phyloP scores from a whole-genome alignment of 225 moss, liverwort and hornwort genomes.

The Marchantia paleacea region DNA sequence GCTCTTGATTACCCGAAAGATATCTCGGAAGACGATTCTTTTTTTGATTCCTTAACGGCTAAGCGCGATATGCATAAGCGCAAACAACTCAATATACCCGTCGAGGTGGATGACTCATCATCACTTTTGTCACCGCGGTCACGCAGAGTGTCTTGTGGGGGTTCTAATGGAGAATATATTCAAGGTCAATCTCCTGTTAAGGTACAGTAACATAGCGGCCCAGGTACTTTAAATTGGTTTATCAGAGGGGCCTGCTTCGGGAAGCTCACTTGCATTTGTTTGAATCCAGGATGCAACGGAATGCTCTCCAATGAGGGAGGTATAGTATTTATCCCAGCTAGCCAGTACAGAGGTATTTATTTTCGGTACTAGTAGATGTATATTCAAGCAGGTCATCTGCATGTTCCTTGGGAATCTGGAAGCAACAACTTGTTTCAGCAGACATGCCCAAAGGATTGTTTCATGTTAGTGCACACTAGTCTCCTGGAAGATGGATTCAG shows the following conservation, averaged over 20 bases:
- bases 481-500: constrained; percentile 15
- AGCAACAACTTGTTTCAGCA: constrained; percentile 29
- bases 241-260: constrained; percentile 40
- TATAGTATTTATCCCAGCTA: constrained; percentile 42
- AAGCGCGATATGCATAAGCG: constrained; percentile 47
- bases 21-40: constrained; percentile 40
- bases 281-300: constrained; percentile 50
- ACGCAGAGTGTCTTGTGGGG: constrained; percentile 50
- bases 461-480: constrained; percentile 30
- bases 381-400: constrained; percentile 40
- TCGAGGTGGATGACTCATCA: constrained; percentile 37
- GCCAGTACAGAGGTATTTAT: constrained; percentile 35
- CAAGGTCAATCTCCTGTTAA: constrained; percentile 52
- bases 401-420: constrained; percentile 32
- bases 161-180: constrained; percentile 47
- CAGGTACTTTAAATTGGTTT: constrained; percentile 45
- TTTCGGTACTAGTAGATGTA: constrained; percentile 24
- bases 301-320: constrained; percentile 48
- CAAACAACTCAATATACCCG: constrained; percentile 35
- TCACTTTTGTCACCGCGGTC: constrained; percentile 42
- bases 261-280: constrained; percentile 48
- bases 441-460: constrained; percentile 31
- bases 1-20: constrained; percentile 34
- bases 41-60: constrained; percentile 45
- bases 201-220: constrained; percentile 50